Percentiles rank a stretch among this genome's conserved stretches.
phyloP scores from a whole-genome alignment of 2,329 filamentous ascomycete species.

The Pseudomassariella vexata region DNA sequence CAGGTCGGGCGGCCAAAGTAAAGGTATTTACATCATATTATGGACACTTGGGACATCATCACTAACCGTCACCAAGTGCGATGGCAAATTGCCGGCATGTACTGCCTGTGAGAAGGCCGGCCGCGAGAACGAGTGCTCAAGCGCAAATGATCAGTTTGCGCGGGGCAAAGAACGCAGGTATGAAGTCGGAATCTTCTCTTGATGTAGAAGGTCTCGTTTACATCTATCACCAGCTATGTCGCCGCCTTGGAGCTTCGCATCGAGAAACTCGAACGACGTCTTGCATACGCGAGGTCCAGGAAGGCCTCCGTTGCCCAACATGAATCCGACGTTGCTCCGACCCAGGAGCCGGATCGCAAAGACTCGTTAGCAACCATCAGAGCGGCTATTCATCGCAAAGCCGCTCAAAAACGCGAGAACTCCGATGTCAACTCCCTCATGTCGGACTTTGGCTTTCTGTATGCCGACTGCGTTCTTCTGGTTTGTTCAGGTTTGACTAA shows the following conservation, averaged over 20 bases:
- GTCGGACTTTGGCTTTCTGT: constrained; percentile 90
- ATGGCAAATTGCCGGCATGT: constrained; percentile 91
- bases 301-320: constrained; percentile 65
- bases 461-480: constrained; percentile 25
- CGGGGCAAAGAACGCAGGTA: constrained; percentile 89
- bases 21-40: constrained; percentile 47
- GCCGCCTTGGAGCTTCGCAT: constrained; percentile 88
- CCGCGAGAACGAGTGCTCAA: constrained; percentile 80
- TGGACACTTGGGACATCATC: constrained; percentile 6
- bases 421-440: constrained; percentile 87
- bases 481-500: constrained; percentile 9
- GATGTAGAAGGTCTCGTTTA: constrained; percentile 4
- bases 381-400: constrained; percentile 59
- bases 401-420: constrained; percentile 63
- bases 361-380: constrained; percentile 58
- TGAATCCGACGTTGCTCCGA: constrained; percentile 46
- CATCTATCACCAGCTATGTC: constrained; percentile 61
- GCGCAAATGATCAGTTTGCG: constrained; percentile 92
- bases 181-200: constrained; percentile 10
- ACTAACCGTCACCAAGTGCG: constrained; percentile 55
- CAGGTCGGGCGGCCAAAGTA: constrained; percentile 82
- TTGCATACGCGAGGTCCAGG: constrained; percentile 64
- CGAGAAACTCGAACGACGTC: constrained; percentile 77
- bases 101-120: constrained; percentile 92
- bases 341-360: constrained; percentile 47